Evolutionary conservation across 192 early-diverging fungal genomes (phyloP), one percentile per base, ranked within the genome.

Genomic region (Thamnidium elegans): DNA sequence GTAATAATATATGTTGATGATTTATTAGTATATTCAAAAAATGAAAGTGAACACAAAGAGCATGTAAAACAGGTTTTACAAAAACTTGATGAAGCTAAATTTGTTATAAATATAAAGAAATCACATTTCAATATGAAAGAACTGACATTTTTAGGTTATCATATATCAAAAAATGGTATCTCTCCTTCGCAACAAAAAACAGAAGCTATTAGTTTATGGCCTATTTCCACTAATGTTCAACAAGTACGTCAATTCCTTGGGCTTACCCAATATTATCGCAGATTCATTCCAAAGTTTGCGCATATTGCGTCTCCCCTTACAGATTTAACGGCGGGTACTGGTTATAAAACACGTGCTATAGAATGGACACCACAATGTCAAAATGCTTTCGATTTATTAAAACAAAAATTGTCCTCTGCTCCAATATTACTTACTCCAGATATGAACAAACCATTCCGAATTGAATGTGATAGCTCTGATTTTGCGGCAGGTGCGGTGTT

Each of bases 1-100:
- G 60, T 48, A 14, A 1, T 81, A 3, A 74, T 79, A 9, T 81
- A 78, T 60, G 15, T 81, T 3, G 78, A 81, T 60, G 71, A 81
- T 58, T 70, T 81, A 14, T 52, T 78, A 6, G 63, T 81, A 9
- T 81, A 69, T 46, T 56, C 43, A 19, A 61, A 61, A 21, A 55
- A 50, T 15, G 44, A 65, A 47, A 66, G 58, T 26, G 69, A 81
- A 21, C 80, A 75, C 44, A 19, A 70, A 21, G 31, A 72, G n/a
- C 70, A 77, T 36, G 43, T 69, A 0, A 10, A 23, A 14, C 17
- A 36, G n/a, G 61, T 69, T 3, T 34, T 81, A 0, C 9, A 69
- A 21, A 45, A 23, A 3, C 65, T 81, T 0, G 9, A 44, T 17
- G 30, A 78, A 23, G 48, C 31, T 8, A 55, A 69, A 15, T 21